Evolutionary conservation across 116 monocot species (phyloP), one percentile per base, ranked within the genome.

Genomic region (Papilionanthe hybrid): DNA sequence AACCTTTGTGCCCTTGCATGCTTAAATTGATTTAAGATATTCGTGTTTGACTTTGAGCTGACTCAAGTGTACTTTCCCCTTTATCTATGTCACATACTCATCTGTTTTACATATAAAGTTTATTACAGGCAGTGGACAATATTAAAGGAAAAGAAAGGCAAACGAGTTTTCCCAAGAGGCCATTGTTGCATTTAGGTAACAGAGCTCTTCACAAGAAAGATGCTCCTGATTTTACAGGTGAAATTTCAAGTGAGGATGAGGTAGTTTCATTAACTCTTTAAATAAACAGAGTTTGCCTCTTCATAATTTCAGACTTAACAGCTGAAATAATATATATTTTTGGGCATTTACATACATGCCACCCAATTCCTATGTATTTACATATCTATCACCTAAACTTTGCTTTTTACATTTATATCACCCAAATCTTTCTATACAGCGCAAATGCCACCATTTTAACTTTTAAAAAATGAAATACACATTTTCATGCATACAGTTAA

Each of bases 201-300:
- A 90, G 90, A 75, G 80, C 65, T 79, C 80, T 86, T 87, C 90
- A 89, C 60, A 67, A 77, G 69, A 88, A 92, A 74, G 85, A 93
- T 44, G 56, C 80, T 28, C 77, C 79, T 79, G 96, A 92, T 72
- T 81, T 81, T 69, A 45, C 68, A 53, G 87, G 55, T 82, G 83
- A 47, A 77, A 78, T 77, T 42, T 90, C 90, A 69, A 90, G 88
- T 77, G 92, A 85, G 28, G 92, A 92, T 56, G 94, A 94, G 89
- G 94, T 94, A 67, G 18, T 77, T 83, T 18, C 53, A 57, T 69
- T 3, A 66, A 73, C 73, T 22, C n/a, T 73, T 73, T 73, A 13
- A 8, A 42, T 29, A 28, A 29, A 12, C 45, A 60, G 28, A 5
- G 44, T 71, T n/a, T n/a, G 1, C 1, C 73, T 37, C 30, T 8